Base-by-base conservation (phyloP, 169 alveolate genomes). In the Ichthyophthirius multifiliis region DNA sequence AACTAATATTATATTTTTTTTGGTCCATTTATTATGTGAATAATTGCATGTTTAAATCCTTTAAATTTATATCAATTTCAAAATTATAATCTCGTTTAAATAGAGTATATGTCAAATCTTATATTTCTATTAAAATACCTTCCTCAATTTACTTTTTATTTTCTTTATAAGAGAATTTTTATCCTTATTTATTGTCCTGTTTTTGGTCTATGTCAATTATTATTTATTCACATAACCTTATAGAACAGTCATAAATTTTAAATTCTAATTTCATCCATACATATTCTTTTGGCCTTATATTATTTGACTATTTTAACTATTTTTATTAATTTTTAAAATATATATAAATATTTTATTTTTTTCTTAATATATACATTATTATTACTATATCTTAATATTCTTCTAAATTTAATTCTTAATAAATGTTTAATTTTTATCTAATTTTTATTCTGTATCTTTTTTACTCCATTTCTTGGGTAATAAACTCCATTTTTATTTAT, bases 221-320 rank as follows among this genome's bases (percentile, higher is more conserved):
- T 4, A 55, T 55, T 7, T 27, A 55, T 18, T 55, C 71, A 16
- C 71, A 27, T 4, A 55, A 27, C 31, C 31, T 10, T 27, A 55
- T 55, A 3, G 39, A 13, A 3, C 71, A 16, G 31, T 18, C 6
- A 27, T 55, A 55, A 10, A 55, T 55, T 20, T 16, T 55, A 5
- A 55, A 34, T 55, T 55, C 71, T 16, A 55, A 27, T 27, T 55
- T 3, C 71, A 55, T 55, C 71, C 71, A 55, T 10, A 55, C 71
- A 27, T 55, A 55, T 55, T 55, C 71, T 23, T 55, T 55, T 20
- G 71, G 71, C 31, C 71, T 55, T 16, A 55, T 39, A 55, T 55
- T 55, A 4, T n/a, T n/a, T n/a, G n/a, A n/a, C n/a, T n/a, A n/a
- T n/a, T n/a, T n/a, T n/a, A n/a, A n/a, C n/a, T n/a, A n/a, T n/a